Evolutionary conservation across 768 basidiomycete genomes (phyloP).

Genomic region (Macrolepiota fuliginosa): DNA sequence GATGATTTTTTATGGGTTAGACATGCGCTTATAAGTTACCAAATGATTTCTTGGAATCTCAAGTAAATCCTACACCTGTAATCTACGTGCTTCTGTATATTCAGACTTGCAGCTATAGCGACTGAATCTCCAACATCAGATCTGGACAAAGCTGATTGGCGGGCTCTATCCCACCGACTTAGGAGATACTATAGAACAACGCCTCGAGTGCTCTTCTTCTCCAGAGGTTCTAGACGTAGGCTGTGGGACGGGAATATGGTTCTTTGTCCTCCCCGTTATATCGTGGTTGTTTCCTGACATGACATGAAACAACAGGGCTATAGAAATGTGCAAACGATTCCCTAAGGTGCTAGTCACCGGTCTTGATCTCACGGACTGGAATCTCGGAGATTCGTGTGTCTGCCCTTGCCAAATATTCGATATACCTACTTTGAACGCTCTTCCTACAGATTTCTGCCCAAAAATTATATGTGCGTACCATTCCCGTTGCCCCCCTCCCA

Average conservation of each 20-base stretch:
- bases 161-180: not conserved
- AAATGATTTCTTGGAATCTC: not conserved
- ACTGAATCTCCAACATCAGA: not conserved
- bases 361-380: slow-evolving; percentile 1
- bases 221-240: not conserved
- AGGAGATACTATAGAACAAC: not conserved
- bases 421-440: not conserved
- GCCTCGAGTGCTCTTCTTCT: not conserved
- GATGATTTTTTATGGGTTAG: not conserved
- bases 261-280: not conserved
- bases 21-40: not conserved
- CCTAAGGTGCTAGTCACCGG: not conserved
- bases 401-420: not conserved
- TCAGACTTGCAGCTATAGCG: not conserved
- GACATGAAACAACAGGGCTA: not conserved
- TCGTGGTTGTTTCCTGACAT: not conserved
- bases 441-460: not conserved
- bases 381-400: not conserved
- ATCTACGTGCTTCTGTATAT: too few relatives aligned
- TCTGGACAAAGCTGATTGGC: not conserved
- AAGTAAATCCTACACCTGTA: not conserved
- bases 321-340: not conserved
- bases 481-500: not conserved
- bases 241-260: slow-evolving; percentile 4
- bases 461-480: not conserved